phyloP scores from a whole-genome alignment of 352 stramenopile genomes.

The Globisporangium splendens region DNA sequence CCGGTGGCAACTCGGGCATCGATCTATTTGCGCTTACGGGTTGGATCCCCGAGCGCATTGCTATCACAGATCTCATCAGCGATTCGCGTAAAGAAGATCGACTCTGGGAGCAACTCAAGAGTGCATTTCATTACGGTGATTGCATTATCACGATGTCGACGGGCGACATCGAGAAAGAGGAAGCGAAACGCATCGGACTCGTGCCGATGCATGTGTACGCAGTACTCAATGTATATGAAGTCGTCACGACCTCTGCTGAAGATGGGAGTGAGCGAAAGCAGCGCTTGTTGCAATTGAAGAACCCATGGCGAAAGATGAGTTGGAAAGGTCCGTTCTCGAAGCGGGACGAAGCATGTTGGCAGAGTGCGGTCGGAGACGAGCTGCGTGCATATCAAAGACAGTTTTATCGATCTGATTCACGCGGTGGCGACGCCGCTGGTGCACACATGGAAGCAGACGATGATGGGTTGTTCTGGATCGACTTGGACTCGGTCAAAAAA shows the following conservation, averaged over 20 bases:
- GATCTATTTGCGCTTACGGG: constrained; percentile 98
- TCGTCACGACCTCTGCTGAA: constrained; percentile 22
- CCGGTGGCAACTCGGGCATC: constrained; percentile 95
- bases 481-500: constrained; percentile 89
- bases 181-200: constrained; percentile 86
- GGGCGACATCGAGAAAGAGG: constrained; percentile 67
- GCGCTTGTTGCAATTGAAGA: constrained; percentile 93
- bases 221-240: constrained; percentile 91
- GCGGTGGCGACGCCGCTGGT: constrained; percentile 1
- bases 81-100: constrained; percentile 31
- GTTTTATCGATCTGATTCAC: constrained; percentile 30
- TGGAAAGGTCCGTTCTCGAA: constrained; percentile 86
- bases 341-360: constrained; percentile 49
- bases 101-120: constrained; percentile 90
- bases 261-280: constrained; percentile 28
- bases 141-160: constrained; percentile 97
- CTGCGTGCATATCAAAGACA: constrained; percentile 51
- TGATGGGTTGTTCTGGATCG: constrained; percentile 96
- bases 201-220: constrained; percentile 97
- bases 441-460: constrained; percentile 64
- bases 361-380: constrained; percentile 51
- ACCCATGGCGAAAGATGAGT: constrained; percentile 91
- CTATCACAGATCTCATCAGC: constrained; percentile 37
- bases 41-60: constrained; percentile 96
- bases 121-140: constrained; percentile 93